Conservation (phyloP, 495 filamentous ascomycete species). For the Neurospora sp. region DNA sequence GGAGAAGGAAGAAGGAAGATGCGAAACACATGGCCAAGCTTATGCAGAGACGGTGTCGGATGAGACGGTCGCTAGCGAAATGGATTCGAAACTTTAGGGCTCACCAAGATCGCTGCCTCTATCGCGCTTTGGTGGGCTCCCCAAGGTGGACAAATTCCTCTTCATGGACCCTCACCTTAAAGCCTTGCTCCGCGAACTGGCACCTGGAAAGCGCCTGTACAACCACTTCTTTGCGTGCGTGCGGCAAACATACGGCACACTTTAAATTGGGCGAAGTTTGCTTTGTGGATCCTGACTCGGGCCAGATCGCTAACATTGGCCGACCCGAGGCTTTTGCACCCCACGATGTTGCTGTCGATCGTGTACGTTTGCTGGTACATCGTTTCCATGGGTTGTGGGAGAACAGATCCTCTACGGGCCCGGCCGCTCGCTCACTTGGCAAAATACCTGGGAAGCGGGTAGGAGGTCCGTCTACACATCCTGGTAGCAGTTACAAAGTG, state of each 20-base stretch:
- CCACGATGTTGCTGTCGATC: constrained; percentile 31
- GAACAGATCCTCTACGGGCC: constrained; percentile 8
- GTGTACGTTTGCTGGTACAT: constrained; percentile 18
- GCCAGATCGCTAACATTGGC: constrained; percentile 25
- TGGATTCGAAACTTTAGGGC: constrained; percentile 2
- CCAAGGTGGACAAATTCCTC: constrained; percentile 13
- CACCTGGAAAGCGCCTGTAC: constrained; percentile 14
- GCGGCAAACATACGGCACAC: constrained; percentile 18
- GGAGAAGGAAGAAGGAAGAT: not conserved
- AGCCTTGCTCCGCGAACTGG: constrained; percentile 7
- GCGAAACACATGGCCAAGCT: not conserved
- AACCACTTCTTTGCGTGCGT: constrained; percentile 17
- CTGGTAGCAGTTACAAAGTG: constrained; percentile 1
- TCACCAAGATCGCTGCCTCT: constrained; percentile 18
- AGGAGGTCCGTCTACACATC: constrained; percentile 6
- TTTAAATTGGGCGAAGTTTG: constrained; percentile 22
- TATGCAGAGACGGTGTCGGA: not conserved
- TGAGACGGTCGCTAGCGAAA: constrained; percentile 1
- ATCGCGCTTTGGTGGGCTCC: constrained; percentile 14
- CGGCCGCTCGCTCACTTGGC: constrained; percentile 11
- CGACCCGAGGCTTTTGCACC: constrained; percentile 16
- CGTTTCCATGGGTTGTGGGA: constrained; percentile 9
- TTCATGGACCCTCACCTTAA: constrained; percentile 13
- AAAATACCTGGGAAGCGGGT: constrained; percentile 10
- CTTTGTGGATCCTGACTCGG: constrained; percentile 17